These are phyloP conservation scores for Phialophora chinensis DNA, from an alignment of 2,329 filamentous ascomycete genomes.

Conservation along the genomic window DNA sequence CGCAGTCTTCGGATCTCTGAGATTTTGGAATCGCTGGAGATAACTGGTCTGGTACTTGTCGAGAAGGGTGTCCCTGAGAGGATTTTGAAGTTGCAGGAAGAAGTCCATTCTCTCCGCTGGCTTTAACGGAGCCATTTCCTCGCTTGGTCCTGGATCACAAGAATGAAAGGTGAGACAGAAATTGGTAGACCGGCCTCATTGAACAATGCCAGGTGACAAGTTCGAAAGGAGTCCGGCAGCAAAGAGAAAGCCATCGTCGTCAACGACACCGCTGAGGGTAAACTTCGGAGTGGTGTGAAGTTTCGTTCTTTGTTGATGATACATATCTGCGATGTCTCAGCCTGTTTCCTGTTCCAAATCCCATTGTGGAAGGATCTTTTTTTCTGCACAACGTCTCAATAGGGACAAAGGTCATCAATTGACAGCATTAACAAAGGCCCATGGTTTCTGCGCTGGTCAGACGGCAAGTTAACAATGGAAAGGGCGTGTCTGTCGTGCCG, in stretches of 20 bases:
- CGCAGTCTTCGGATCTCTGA: neutral
- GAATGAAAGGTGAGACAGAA: neutral
- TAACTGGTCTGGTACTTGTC: neutral
- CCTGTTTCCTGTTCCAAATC: neutral
- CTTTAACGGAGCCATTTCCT: neutral
- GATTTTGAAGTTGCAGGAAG: conserved; percentile 2
- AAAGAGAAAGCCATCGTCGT: neutral
- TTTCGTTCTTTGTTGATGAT: neutral
- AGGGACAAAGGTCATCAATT: neutral
- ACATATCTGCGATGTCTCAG: neutral
- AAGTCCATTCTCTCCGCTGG: neutral
- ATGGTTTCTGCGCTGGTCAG: neutral
- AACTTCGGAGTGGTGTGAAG: conserved; percentile 4
- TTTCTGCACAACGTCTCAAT: neutral
- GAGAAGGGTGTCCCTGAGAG: neutral
- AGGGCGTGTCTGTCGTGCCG: neutral
- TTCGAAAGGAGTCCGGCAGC: neutral
- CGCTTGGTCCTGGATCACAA: neutral
- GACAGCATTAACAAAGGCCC: neutral
- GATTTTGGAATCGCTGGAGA: neutral
- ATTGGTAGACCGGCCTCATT: neutral
- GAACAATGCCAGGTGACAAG: neutral
- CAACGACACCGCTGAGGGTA: neutral
- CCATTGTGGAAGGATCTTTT: neutral
- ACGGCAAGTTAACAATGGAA: neutral